Evolutionary conservation across 495 filamentous ascomycete genomes (phyloP).

Genomic region (Apiosordaria backusii): DNA sequence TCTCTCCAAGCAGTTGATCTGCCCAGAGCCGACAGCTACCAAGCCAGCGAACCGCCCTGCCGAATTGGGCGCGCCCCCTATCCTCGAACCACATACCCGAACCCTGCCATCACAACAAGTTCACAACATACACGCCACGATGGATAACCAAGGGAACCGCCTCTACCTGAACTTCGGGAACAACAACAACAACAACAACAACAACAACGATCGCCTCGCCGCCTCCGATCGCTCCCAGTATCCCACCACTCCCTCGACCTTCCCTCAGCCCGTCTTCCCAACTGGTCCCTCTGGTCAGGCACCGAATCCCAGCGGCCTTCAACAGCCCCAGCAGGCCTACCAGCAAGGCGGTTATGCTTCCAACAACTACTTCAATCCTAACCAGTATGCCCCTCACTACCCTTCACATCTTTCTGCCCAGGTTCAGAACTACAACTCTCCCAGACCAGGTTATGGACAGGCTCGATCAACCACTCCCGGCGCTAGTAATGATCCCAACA

Average conservation of each 20-base stretch:
- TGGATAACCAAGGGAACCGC: constrained; percentile 57
- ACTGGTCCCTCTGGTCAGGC: constrained; percentile 27
- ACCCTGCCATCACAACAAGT: neutral
- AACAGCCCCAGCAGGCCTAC: constrained; percentile 43
- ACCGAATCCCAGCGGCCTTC: constrained; percentile 18
- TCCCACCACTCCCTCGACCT: constrained; percentile 95
- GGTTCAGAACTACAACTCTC: constrained; percentile 30
- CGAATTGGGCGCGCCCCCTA: neutral
- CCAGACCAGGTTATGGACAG: constrained; percentile 51
- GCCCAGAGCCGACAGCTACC: neutral
- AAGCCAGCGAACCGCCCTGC: neutral
- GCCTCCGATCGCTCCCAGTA: constrained; percentile 70
- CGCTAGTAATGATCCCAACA: constrained; percentile 65
- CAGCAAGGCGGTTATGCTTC: constrained; percentile 29
- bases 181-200: constrained; percentile 65
- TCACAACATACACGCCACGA: constrained; percentile 27
- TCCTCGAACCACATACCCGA: neutral
- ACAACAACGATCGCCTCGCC: constrained; percentile 63
- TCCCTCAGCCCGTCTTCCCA: constrained; percentile 79
- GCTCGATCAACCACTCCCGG: constrained; percentile 52
- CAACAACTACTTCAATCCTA: constrained; percentile 33
- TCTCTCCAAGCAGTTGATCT: constrained; percentile 10
- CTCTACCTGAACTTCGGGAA: constrained; percentile 70
- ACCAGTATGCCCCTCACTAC: constrained; percentile 40
- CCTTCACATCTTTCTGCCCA: constrained; percentile 30